A percentile compares a stretch with the other conserved stretches of the same genome.
Evolutionary conservation across 2,329 filamentous ascomycete genomes (phyloP).

Genomic region (Venturia carpophila): DNA sequence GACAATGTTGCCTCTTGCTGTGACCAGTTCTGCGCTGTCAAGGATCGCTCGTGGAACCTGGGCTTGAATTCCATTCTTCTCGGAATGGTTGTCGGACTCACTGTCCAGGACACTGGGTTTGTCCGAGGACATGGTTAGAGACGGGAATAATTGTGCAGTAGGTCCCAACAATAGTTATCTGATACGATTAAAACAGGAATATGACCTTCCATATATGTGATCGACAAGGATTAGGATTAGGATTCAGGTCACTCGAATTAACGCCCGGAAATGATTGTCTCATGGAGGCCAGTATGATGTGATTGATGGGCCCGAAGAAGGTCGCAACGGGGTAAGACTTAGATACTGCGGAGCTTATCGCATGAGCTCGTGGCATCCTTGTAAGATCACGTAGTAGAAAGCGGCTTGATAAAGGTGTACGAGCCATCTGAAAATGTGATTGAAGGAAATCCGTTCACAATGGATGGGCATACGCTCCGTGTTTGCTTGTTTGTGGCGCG

Average conservation of each 20-base stretch:
- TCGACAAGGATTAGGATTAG: neutral
- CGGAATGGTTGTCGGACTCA: neutral
- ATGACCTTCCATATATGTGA: neutral
- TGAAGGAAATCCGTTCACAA: too few species aligned
- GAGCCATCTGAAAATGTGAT: too few species aligned
- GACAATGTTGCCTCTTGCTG: constrained; percentile 11
- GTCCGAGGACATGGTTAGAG: neutral
- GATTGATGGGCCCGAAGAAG: neutral
- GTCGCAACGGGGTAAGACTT: neutral
- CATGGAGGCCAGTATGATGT: constrained; percentile 1
- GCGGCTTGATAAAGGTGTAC: too few species aligned
- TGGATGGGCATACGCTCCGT: too few species aligned
- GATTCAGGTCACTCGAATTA: neutral
- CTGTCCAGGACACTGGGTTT: neutral
- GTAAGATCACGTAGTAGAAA: neutral
- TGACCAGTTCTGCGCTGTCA: constrained; percentile 12
- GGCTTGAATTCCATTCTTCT: neutral
- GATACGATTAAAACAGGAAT: neutral
- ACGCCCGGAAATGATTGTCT: neutral
- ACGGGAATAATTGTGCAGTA: neutral
- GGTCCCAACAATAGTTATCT: neutral
- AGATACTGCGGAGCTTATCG: neutral
- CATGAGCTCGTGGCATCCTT: neutral
- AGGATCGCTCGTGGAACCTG: neutral
- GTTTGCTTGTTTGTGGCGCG: too few species aligned